Evolutionary conservation across 345 rosid genomes (phyloP), one percentile per base, ranked within the genome.

Genomic region (Rhizophora apiculata): DNA sequence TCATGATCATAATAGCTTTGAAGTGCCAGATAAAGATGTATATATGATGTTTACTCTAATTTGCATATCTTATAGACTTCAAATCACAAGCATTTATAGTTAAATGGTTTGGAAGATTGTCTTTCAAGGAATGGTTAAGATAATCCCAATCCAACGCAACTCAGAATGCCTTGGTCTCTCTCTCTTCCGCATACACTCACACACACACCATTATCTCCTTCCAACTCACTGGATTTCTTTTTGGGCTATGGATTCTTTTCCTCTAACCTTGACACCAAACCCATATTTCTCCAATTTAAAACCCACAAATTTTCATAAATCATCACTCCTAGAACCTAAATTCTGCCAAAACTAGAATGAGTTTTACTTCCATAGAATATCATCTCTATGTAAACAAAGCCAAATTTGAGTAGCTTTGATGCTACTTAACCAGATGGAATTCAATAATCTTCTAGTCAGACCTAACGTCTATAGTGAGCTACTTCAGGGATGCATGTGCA

Each of bases 91-190:
- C 77, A 88, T 85, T 62, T 88, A 89, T 87, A 86, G 92, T 89
- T 89, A 96, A 86, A 89, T 85, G 91, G 93, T 86, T 82, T 88
- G 91, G 93, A 90, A 85, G 85, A 84, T 88, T 88, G 88, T 84
- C 96, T 87, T 85, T 91, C 87, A 88, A 88, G 71, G 67, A n/a
- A n/a, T n/a, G n/a, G n/a, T n/a, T n/a, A n/a, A n/a, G n/a, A n/a
- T n/a, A n/a, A n/a, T n/a, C n/a, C n/a, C n/a, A 34, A 34, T 34
- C 37, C 37, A 8, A 4, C 5, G 5, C 8, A 34, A 34, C 5
- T 34, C 6, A 34, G 37, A 16, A 22, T n/a, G 10, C 6, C 15
- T 6, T n/a, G 31, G 10, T 57, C 31, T 6, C 22, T 24, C 24
- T 24, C 24, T 24, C 24, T 1, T n/a, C n/a, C n/a, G n/a, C 24